These are phyloP conservation scores for Conticribra guillardii DNA, from an alignment of 108 stramenopile genomes.

Conservation along the genomic window DNA sequence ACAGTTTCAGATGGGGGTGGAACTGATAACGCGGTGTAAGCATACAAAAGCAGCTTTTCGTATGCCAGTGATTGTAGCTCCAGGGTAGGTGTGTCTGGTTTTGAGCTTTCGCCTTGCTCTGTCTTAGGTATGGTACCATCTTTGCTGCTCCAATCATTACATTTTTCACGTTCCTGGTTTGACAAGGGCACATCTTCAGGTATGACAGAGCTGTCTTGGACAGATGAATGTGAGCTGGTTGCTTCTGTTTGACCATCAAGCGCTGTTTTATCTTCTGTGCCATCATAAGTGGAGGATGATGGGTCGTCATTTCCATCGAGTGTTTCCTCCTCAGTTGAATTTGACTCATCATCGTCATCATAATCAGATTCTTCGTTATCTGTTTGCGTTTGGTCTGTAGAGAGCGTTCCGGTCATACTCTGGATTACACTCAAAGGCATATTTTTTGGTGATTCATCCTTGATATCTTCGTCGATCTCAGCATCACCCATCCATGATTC, in stretches of 20 bases:
- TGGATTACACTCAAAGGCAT: no score
- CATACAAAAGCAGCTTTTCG: constrained; percentile 38
- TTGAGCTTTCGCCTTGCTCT: not conserved
- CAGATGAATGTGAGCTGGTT: not conserved
- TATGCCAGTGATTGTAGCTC: constrained; percentile 35
- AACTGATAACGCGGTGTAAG: constrained; percentile 44
- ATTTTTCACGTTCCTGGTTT: constrained; percentile 4
- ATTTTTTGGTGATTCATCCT: no score
- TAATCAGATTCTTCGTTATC: not conserved
- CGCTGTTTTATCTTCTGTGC: not conserved
- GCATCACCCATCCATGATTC: constrained; percentile 9
- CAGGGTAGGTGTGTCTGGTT: constrained; percentile 7
- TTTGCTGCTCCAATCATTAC: constrained; percentile 28
- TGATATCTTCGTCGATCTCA: constrained; percentile 1
- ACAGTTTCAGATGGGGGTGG: constrained; percentile 22
- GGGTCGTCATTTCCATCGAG: constrained; percentile 11
- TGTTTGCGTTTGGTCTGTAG: not conserved
- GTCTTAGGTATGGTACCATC: not conserved
- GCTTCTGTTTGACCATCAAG: not conserved
- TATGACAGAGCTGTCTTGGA: constrained; percentile 10
- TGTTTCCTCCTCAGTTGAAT: constrained; percentile 10
- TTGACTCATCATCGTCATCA: constrained; percentile 10
- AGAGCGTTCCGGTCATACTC: not conserved
- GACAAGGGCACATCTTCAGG: constrained; percentile 14
- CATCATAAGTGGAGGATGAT: constrained; percentile 6